phyloP scores from a whole-genome alignment of 768 basidiomycete genomes.

The Boletellus emodensis region DNA sequence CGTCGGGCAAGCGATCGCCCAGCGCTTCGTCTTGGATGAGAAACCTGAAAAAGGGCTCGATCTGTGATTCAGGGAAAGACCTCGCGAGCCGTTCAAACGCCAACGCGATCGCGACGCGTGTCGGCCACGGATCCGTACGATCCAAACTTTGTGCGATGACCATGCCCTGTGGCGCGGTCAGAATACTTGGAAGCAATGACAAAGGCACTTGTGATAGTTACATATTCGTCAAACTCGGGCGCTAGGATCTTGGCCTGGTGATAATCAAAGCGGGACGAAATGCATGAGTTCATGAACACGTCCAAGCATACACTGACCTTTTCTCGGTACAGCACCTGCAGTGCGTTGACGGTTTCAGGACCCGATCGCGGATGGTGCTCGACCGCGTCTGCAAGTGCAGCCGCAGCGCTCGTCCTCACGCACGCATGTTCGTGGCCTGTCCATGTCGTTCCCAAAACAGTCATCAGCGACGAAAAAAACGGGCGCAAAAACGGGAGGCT shows the following conservation, averaged over 20 bases:
- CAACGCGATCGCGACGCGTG: constrained; percentile 68
- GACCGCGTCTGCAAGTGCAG: constrained; percentile 73
- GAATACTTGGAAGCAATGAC: neutral
- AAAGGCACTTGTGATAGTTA: constrained; percentile 33
- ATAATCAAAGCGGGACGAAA: too few species aligned
- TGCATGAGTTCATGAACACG: too few species aligned
- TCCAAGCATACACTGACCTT: constrained; percentile 46
- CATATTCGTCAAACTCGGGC: constrained; percentile 92
- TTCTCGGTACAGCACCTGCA: constrained; percentile 77
- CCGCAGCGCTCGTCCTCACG: constrained; percentile 68
- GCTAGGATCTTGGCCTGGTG: constrained; percentile 75
- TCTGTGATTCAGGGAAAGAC: constrained; percentile 54
- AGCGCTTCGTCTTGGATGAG: constrained; percentile 82
- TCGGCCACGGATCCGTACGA: constrained; percentile 83
- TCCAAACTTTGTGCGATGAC: constrained; percentile 84
- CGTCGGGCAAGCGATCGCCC: constrained; percentile 78
- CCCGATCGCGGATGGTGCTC: constrained; percentile 64
- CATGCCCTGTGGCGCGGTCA: constrained; percentile 65
- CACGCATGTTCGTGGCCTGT: constrained; percentile 77
- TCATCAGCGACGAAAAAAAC: neutral
- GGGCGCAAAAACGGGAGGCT: constrained; percentile 35
- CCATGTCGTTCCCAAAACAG: neutral
- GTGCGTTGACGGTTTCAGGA: constrained; percentile 41
- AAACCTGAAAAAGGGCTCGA: constrained; percentile 77
- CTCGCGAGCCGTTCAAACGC: constrained; percentile 67